Percentiles rank a stretch among this genome's conserved stretches.
Conservation (phyloP, 768 basidiomycete genomes). For the Leccinum sublutescens region DNA sequence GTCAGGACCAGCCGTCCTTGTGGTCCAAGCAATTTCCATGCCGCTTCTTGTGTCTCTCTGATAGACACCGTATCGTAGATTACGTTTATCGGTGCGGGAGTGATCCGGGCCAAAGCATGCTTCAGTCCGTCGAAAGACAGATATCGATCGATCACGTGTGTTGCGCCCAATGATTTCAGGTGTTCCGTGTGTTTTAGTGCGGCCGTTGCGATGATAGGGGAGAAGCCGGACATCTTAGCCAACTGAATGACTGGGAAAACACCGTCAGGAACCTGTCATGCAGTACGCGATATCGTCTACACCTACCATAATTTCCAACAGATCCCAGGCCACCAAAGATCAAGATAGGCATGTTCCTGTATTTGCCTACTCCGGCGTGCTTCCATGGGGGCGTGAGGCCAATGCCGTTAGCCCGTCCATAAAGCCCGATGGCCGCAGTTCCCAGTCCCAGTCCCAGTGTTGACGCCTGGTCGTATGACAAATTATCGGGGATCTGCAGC, state of each 20-base stretch:
- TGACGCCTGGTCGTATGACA: slow-evolving; percentile 48
- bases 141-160: slow-evolving; percentile 36
- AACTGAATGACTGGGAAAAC: slow-evolving; percentile 37
- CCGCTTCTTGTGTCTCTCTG: slow-evolving; percentile 39
- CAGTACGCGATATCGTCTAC: slow-evolving; percentile 6
- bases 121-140: slow-evolving; percentile 30
- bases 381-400: slow-evolving; percentile 42
- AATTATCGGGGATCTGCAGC: slow-evolving; percentile 42
- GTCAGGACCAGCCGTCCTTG: slow-evolving; percentile 38
- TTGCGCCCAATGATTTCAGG: slow-evolving; percentile 35
- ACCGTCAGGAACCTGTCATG: slow-evolving; percentile 16
- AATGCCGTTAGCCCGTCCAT: slow-evolving; percentile 39
- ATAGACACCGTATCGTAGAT: slow-evolving; percentile 40
- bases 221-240: slow-evolving; percentile 41
- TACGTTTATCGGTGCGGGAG: slow-evolving; percentile 32
- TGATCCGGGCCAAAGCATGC: slow-evolving; percentile 38
- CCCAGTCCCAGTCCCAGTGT: slow-evolving; percentile 50
- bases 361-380: slow-evolving; percentile 37
- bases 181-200: slow-evolving; percentile 36
- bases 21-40: slow-evolving; percentile 35
- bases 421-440: slow-evolving; percentile 51
- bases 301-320: slow-evolving; percentile 49
- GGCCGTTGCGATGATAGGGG: slow-evolving; percentile 34
- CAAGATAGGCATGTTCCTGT: slow-evolving; percentile 43
- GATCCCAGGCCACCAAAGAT: slow-evolving; percentile 49